A percentile compares a stretch with the other conserved stretches of the same genome.
phyloP scores from a whole-genome alignment of 202 grass and related monocot genomes.

The Setaria viridis region DNA sequence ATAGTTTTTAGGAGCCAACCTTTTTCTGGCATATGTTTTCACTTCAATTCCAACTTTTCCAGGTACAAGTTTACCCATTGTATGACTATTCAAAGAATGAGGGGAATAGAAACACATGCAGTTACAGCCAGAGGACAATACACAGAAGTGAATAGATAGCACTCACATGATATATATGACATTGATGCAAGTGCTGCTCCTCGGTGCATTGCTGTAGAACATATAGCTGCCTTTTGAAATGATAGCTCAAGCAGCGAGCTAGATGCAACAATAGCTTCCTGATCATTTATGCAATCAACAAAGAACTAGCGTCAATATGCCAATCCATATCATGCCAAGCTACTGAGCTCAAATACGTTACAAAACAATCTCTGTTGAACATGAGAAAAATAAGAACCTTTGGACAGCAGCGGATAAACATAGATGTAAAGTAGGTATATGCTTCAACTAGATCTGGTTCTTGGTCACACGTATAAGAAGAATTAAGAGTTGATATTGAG shows the following conservation, averaged over 20 bases:
- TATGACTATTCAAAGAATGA: slow-evolving; percentile 21
- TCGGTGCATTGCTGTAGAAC: slow-evolving; percentile 90
- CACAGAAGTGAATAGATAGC: slow-evolving; percentile 33
- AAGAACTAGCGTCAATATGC: slow-evolving; percentile 24
- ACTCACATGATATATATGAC: slow-evolving; percentile 96
- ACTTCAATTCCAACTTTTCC: slow-evolving; percentile 18
- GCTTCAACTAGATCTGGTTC: slow-evolving; percentile 97
- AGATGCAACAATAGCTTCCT: slow-evolving; percentile 80
- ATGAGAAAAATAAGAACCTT: slow-evolving; percentile 64
- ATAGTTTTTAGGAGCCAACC: not conserved
- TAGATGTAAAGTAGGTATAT: slow-evolving; percentile 81
- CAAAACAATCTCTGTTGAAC: not conserved
- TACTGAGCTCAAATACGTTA: slow-evolving; percentile 32
- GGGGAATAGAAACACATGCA: not conserved
- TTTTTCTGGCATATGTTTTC: not conserved
- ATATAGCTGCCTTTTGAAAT: slow-evolving; percentile 90
- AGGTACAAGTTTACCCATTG: not conserved
- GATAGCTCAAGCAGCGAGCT: slow-evolving; percentile 81
- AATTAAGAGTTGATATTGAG: slow-evolving; percentile 80
- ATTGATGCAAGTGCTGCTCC: slow-evolving; percentile 89
- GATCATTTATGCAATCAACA: slow-evolving; percentile 43
- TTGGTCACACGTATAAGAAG: slow-evolving; percentile 95
- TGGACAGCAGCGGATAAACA: slow-evolving; percentile 82
- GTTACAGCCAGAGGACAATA: slow-evolving; percentile 17
- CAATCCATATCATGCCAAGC: slow-evolving; percentile 22